phyloP scores from a whole-genome alignment of 2,329 filamentous ascomycete genomes.

The Talaromyces sp. region DNA sequence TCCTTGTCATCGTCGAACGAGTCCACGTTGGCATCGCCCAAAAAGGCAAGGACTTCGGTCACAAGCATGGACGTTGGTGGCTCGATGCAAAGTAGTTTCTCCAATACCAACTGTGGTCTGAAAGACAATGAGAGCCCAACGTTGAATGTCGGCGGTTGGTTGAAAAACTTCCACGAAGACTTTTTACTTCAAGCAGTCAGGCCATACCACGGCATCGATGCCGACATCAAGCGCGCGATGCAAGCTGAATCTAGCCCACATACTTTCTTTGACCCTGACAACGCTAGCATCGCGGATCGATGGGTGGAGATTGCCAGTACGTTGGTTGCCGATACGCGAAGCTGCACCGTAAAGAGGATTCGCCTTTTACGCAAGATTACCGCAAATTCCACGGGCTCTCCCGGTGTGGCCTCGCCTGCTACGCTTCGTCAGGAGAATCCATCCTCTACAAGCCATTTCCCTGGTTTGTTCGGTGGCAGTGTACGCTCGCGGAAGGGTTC shows the following conservation, averaged over 20 bases:
- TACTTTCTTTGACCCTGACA: constrained; percentile 27
- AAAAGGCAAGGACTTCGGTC: constrained; percentile 43
- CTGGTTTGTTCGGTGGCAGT: constrained; percentile 4
- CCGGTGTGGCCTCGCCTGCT: constrained; percentile 17
- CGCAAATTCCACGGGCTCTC: constrained; percentile 18
- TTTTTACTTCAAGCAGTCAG: constrained; percentile 56
- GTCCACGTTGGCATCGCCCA: constrained; percentile 39
- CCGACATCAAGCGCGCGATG: constrained; percentile 55
- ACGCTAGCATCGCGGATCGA: constrained; percentile 29
- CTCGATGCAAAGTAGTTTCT: constrained; percentile 39
- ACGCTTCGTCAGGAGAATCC: constrained; percentile 24
- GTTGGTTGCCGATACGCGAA: constrained; percentile 52
- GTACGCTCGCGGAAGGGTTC: constrained; percentile 22
- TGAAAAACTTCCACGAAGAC: constrained; percentile 55
- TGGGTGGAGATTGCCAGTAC: constrained; percentile 58
- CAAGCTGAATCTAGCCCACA: constrained; percentile 47
- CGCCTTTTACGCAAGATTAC: constrained; percentile 47
- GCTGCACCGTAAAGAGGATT: constrained; percentile 53
- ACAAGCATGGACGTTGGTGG: constrained; percentile 49
- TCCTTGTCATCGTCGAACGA: constrained; percentile 43
- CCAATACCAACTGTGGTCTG: constrained; percentile 26
- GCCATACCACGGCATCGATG: constrained; percentile 49
- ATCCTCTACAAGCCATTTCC: constrained; percentile 17
- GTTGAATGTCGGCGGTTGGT: constrained; percentile 55
- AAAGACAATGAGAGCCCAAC: constrained; percentile 44